Evolutionary conservation across 805 yeast genomes (phyloP), one percentile per base, ranked within the genome.

Genomic region (Metschnikowia cerradonensis): DNA sequence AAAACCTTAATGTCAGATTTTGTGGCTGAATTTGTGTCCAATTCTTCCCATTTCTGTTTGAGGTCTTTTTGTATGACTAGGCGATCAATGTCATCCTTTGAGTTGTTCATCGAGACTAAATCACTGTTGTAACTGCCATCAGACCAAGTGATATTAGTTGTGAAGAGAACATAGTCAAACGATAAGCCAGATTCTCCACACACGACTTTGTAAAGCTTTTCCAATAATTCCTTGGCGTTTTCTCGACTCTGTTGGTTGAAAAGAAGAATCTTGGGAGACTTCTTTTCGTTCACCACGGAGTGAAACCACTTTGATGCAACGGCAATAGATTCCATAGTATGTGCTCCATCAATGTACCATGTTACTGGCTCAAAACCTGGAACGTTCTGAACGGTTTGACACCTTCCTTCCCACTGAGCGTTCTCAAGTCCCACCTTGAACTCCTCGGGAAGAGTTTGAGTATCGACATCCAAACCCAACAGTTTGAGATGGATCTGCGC

Each of bases 321-420:
- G 31, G 75, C 75, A 22, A 95, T 80, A 52, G 96, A 88, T 61
- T 94, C 99, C 42, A 78, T 71, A 0, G 99, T 94, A 61, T 94
- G 99, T 0, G 99, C 98, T 17, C 99, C 99, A 69, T 94, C 99
- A 14, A 92, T 69, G 56, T 71, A 84, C 96, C 97, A 94, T n/a
- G 78, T 79, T 15, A 85, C 68, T 2, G 68, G 65, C 38, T 65
- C 70, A 53, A 57, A 68, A 2, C 65, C 71, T 22, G 72, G 70
- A 14, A 70, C 67, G 23, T 73, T 72, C 22, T 71, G 76, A 31
- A 89, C 67, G 1, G 82, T 76, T 69, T 95, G 97, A 60, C 98
- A 92, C 59, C 99, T 76, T 0, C 99, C 99, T n/a, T 94, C 94
- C 97, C 98, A 94, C 41, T 75, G 70, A 1, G 96, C 87, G 2